Conservation (phyloP, 2,329 filamentous ascomycete genomes). For the Teratosphaeria viscida region DNA sequence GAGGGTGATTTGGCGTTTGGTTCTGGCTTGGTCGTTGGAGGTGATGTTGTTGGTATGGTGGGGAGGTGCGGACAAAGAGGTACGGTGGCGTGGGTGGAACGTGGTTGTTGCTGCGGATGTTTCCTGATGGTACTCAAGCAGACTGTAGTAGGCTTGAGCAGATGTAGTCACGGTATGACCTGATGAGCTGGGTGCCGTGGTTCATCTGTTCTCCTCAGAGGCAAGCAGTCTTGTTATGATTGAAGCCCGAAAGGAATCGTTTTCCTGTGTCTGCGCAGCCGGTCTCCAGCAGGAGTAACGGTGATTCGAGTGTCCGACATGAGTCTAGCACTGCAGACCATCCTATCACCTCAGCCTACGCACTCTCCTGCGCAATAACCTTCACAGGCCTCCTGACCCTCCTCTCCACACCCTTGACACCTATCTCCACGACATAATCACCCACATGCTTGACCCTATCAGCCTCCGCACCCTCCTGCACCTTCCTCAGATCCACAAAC, state of each 20-base stretch:
- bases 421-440: slow-evolving; percentile 42
- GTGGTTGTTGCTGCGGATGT: not conserved
- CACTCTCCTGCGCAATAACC: slow-evolving; percentile 29
- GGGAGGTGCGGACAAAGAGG: too few species aligned
- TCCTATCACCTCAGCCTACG: not conserved
- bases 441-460: slow-evolving; percentile 44
- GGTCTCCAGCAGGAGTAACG: not conserved
- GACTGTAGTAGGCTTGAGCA: not conserved
- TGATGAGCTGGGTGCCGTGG: not conserved
- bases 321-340: not conserved
- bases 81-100: not conserved
- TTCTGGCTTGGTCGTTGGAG: not conserved
- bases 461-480: slow-evolving; percentile 23
- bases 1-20: not conserved
- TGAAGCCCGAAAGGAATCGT: not conserved
- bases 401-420: slow-evolving; percentile 36
- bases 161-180: not conserved
- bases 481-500: slow-evolving; percentile 31
- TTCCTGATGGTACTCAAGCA: not conserved
- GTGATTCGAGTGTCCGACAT: not conserved
- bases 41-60: not conserved
- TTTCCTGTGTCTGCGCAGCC: not conserved
- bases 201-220: not conserved
- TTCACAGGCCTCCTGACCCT: slow-evolving; percentile 31
- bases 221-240: not conserved